These are phyloP conservation scores for Ogataea methanolica DNA, from an alignment of 805 yeast genomes.

Conservation along the genomic window DNA sequence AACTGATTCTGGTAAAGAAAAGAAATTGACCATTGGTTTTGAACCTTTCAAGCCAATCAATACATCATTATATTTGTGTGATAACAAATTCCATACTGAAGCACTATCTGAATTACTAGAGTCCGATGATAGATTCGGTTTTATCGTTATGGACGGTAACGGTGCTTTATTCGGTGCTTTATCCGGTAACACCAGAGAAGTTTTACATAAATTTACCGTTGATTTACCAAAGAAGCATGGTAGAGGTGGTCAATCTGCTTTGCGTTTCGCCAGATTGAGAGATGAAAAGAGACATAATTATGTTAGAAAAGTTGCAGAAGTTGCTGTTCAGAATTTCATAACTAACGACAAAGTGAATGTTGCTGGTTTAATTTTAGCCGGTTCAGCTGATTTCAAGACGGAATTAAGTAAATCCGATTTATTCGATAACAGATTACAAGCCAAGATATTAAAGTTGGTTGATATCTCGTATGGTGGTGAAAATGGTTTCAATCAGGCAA, in stretches of 20 bases:
- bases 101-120: conserved; percentile 91
- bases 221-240: conserved; percentile 99
- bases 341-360: conserved; percentile 93
- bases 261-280: conserved; percentile 98
- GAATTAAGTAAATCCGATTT: conserved; percentile 90
- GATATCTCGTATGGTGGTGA: conserved; percentile 99
- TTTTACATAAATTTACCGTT: conserved; percentile 91
- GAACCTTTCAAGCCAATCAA: conserved; percentile 99
- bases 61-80: conserved; percentile 94
- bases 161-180: conserved; percentile 95
- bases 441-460: conserved; percentile 85
- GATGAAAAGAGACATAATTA: conserved; percentile 99
- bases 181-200: conserved; percentile 95
- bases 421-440: conserved; percentile 84
- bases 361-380: conserved; percentile 92
- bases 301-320: conserved; percentile 97
- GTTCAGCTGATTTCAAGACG: conserved; percentile 98
- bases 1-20: conserved; percentile 96
- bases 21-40: conserved; percentile 92
- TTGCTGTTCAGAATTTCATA: conserved; percentile 94
- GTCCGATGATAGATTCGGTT: conserved; percentile 94
- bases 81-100: conserved; percentile 97
- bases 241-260: conserved; percentile 99
- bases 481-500: conserved; percentile 99
- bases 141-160: conserved; percentile 99